Conservation (phyloP, 2,329 filamentous ascomycete species). For the Myriosclerotinia curreyana region DNA sequence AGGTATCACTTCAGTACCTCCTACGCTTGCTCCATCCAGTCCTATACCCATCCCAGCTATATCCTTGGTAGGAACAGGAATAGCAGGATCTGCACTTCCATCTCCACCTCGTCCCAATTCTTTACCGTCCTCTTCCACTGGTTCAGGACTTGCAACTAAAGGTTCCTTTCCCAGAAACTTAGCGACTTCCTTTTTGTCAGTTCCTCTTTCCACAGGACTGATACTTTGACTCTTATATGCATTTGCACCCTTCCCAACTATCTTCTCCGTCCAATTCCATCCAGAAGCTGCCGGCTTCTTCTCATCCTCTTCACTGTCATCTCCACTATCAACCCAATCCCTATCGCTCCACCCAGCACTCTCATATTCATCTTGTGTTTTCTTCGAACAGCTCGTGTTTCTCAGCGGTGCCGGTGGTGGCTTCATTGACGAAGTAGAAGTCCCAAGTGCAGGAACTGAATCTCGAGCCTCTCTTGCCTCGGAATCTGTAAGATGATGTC, state of each 20-base stretch:
- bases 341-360: slow-evolving; percentile 62
- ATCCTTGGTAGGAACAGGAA: not conserved
- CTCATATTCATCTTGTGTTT: slow-evolving; percentile 41
- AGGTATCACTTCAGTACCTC: not conserved
- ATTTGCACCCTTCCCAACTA: slow-evolving; percentile 45
- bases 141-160: not conserved
- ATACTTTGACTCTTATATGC: not conserved
- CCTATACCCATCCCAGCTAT: not conserved
- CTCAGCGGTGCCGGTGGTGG: slow-evolving; percentile 11
- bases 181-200: not conserved
- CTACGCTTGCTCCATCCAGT: not conserved
- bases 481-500: slow-evolving; percentile 45
- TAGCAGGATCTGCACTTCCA: not conserved
- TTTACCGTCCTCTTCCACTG: not conserved
- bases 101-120: not conserved
- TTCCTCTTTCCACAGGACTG: slow-evolving; percentile 6
- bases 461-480: slow-evolving; percentile 48
- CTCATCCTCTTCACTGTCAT: slow-evolving; percentile 41
- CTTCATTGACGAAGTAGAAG: slow-evolving; percentile 24
- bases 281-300: slow-evolving; percentile 32
- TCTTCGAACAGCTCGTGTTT: not conserved
- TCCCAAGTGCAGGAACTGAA: slow-evolving; percentile 36
- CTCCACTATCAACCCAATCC: slow-evolving; percentile 57
- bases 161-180: slow-evolving; percentile 3
- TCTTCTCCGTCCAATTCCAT: slow-evolving; percentile 56